Evolutionary conservation across 192 early-diverging fungal genomes (phyloP).

Genomic region (Mortierella hygrophila): DNA sequence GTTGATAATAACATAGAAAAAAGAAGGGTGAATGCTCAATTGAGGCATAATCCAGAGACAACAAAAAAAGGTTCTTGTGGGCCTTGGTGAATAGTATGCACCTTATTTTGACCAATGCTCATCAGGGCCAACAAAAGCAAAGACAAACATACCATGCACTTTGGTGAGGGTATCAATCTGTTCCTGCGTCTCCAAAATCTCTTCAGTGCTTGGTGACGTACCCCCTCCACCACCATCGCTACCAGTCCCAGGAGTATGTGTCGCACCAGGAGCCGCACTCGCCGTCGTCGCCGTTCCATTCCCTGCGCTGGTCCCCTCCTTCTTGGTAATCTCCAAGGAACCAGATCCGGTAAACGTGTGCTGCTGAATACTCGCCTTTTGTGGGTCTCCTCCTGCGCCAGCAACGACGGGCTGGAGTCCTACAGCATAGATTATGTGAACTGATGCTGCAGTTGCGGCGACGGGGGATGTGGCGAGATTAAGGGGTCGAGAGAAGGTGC

Average conservation of each 20-base stretch:
- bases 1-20: not conserved
- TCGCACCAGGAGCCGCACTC: not conserved
- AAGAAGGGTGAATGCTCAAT: not conserved
- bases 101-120: not conserved
- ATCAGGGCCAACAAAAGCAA: not conserved
- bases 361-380: conserved; percentile 13
- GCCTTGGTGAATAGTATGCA: not conserved
- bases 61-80: not conserved
- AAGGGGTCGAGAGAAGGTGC: conserved; percentile 40
- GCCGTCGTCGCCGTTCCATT: not conserved
- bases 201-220: not conserved
- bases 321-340: conserved; percentile 13
- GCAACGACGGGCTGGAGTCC: conserved; percentile 11
- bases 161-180: conserved; percentile 2
- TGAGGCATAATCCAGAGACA: not conserved
- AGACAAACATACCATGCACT: conserved; percentile 33
- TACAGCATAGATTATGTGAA: conserved; percentile 38
- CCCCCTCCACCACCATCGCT: not conserved
- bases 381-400: conserved; percentile 15
- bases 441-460: conserved; percentile 6
- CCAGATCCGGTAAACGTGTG: conserved; percentile 28
- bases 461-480: conserved; percentile 17
- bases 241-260: not conserved
- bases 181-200: not conserved
- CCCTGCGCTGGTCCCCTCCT: conserved; percentile 21